Evolutionary conservation across 176 grass and related monocot genomes (phyloP).

Genomic region (Ensete ventricosum): DNA sequence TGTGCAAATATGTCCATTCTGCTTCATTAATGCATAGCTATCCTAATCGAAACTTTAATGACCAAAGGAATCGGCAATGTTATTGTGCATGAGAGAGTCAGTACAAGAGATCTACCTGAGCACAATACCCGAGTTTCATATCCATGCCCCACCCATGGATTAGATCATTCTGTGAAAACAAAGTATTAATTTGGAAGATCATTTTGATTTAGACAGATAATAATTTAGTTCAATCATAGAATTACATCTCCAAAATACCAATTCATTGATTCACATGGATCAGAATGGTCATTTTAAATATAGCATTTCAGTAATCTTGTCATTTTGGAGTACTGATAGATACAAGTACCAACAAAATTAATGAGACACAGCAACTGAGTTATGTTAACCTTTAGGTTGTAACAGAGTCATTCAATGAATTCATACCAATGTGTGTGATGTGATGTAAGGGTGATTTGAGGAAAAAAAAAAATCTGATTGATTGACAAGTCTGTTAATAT

Average conservation of each 20-base stretch:
- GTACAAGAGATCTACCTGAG: slow-evolving; percentile 45
- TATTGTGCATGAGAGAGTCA: slow-evolving; percentile 12
- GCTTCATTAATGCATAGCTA: neutral
- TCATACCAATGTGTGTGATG: too few species aligned
- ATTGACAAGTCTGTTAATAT: too few species aligned
- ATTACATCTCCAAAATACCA: too few species aligned
- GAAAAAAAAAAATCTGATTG: too few species aligned
- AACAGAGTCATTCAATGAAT: too few species aligned
- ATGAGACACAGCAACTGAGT: too few species aligned
- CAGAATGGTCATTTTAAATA: neutral
- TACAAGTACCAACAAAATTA: too few species aligned
- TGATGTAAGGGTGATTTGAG: too few species aligned
- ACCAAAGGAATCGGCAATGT: slow-evolving; percentile 13
- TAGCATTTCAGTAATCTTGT: too few species aligned
- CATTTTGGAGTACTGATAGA: too few species aligned
- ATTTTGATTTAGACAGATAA: neutral
- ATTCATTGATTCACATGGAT: neutral
- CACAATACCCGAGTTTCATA: slow-evolving; percentile 94
- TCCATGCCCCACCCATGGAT: slow-evolving; percentile 91
- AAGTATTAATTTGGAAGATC: neutral
- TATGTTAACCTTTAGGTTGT: too few species aligned
- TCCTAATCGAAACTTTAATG: neutral
- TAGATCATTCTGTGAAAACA: slow-evolving; percentile 59
- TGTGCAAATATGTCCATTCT: neutral
- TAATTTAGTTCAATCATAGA: too few species aligned